These are phyloP conservation scores for Antarctomyces pellizariae DNA, from an alignment of 495 filamentous ascomycete genomes.

Conservation along the genomic window DNA sequence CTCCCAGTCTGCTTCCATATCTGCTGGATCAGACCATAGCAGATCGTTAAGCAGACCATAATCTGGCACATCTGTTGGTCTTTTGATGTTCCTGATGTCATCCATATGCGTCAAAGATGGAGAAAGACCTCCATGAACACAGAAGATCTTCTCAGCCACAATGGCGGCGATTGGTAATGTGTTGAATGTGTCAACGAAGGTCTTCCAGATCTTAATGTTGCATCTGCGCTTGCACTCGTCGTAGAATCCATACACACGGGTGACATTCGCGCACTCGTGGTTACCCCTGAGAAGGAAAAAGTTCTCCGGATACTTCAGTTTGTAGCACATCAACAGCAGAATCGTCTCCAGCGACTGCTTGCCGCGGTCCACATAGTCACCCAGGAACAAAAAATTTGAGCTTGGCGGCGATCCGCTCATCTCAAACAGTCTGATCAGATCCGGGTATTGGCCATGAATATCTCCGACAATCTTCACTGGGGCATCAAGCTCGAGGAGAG, in stretches of 20 bases:
- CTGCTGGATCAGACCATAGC: constrained; percentile 92
- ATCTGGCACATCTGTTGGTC: constrained; percentile 92
- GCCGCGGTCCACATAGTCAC: constrained; percentile 93
- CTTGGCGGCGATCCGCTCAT: constrained; percentile 96
- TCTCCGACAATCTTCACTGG: constrained; percentile 98
- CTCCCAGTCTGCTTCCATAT: constrained; percentile 96
- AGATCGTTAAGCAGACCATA: constrained; percentile 93
- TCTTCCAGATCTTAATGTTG: constrained; percentile 98
- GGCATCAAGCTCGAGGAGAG: constrained; percentile 75
- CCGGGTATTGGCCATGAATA: constrained; percentile 94
- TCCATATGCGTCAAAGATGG: constrained; percentile 91
- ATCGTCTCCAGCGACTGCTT: constrained; percentile 98
- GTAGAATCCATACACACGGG: constrained; percentile 95
- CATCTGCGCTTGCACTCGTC: constrained; percentile 96
- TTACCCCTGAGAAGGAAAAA: constrained; percentile 96
- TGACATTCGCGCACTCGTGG: constrained; percentile 97
- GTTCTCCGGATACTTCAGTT: constrained; percentile 95
- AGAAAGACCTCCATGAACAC: constrained; percentile 89
- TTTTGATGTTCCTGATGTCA: constrained; percentile 86
- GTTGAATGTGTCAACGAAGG: constrained; percentile 96
- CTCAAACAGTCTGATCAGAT: constrained; percentile 93
- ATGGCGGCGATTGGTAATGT: constrained; percentile 86
- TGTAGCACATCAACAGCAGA: constrained; percentile 86
- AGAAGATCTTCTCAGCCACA: constrained; percentile 97
- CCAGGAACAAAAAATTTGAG: constrained; percentile 87